A percentile compares a stretch with the other conserved stretches of the same genome.
Conservation (phyloP, 805 yeast genomes). For the Cyberlindnera suaveolens region DNA sequence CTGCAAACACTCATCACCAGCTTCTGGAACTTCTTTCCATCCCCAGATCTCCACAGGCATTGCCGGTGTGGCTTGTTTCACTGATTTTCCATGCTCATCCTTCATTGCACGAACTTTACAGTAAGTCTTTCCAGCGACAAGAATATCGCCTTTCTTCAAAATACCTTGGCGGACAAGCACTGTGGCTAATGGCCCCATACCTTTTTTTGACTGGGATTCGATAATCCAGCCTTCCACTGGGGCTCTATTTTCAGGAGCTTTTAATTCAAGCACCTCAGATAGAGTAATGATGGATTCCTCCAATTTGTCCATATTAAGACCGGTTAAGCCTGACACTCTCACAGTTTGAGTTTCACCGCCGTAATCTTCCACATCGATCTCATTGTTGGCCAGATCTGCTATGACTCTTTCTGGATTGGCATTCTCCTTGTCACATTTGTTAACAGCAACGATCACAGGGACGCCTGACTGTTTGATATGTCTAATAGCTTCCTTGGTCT, state of each 20-base stretch:
- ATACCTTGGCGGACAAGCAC: constrained; percentile 77
- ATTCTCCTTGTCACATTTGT: constrained; percentile 82
- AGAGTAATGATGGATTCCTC: constrained; percentile 85
- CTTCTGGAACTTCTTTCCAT: constrained; percentile 89
- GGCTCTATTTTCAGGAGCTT: constrained; percentile 45
- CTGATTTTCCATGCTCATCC: constrained; percentile 61
- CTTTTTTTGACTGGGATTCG: constrained; percentile 77
- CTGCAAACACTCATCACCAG: constrained; percentile 80
- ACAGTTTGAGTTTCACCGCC: constrained; percentile 95
- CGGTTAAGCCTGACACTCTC: constrained; percentile 82
- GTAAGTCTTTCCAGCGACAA: constrained; percentile 83
- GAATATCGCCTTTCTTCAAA: constrained; percentile 57
- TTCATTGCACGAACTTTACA: constrained; percentile 77
- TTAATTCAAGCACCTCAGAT: constrained; percentile 76
- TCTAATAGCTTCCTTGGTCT: constrained; percentile 90
- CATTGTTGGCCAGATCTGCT: constrained; percentile 70
- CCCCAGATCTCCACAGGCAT: constrained; percentile 89
- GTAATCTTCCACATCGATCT: constrained; percentile 80
- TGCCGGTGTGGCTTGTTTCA: constrained; percentile 73
- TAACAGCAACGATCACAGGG: constrained; percentile 84
- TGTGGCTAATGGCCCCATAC: constrained; percentile 83
- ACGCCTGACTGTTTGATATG: constrained; percentile 82
- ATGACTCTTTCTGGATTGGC: constrained; percentile 70
- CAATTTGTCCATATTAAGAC: constrained; percentile 80
- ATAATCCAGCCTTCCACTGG: constrained; percentile 82